Percentiles rank a stretch among this genome's conserved stretches.
These are phyloP conservation scores for Nissolia schottii DNA, from an alignment of 306 rosid genomes.

Conservation along the genomic window DNA sequence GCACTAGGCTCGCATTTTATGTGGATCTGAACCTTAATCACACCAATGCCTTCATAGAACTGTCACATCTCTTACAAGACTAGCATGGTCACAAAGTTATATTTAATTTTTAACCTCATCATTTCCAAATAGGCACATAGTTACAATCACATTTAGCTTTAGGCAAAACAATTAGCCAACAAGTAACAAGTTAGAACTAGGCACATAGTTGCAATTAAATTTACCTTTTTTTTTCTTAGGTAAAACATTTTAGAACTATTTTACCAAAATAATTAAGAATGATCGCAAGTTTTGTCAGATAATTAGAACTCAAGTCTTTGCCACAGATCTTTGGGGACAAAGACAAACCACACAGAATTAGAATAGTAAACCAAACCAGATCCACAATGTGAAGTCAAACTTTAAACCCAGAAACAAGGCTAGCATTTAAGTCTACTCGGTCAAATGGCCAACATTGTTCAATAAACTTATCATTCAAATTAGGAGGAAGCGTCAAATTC, in stretches of 20 bases:
- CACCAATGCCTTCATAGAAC: neutral
- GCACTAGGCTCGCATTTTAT: neutral
- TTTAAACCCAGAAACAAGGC: neutral
- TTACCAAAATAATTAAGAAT: neutral
- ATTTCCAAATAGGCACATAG: neutral
- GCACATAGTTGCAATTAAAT: too few relatives aligned
- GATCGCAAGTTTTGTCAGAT: neutral
- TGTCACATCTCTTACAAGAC: neutral
- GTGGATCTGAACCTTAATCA: neutral
- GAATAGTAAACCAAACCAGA: slow-evolving; percentile 9
- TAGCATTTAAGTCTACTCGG: neutral
- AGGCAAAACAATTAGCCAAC: too few relatives aligned
- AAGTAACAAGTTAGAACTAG: too few relatives aligned
- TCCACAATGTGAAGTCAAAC: neutral
- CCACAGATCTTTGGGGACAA: neutral
- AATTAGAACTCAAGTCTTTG: neutral
- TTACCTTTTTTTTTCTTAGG: too few relatives aligned
- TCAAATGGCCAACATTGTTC: neutral
- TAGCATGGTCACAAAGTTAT: neutral
- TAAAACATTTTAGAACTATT: too few relatives aligned
- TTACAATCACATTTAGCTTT: neutral
- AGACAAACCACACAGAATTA: slow-evolving; percentile 8
- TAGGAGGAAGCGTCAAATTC: neutral
- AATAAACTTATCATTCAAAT: neutral
- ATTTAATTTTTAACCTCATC: neutral